Evolutionary conservation across 306 rosid genomes (phyloP).

Genomic region (Cicer bijugum): DNA sequence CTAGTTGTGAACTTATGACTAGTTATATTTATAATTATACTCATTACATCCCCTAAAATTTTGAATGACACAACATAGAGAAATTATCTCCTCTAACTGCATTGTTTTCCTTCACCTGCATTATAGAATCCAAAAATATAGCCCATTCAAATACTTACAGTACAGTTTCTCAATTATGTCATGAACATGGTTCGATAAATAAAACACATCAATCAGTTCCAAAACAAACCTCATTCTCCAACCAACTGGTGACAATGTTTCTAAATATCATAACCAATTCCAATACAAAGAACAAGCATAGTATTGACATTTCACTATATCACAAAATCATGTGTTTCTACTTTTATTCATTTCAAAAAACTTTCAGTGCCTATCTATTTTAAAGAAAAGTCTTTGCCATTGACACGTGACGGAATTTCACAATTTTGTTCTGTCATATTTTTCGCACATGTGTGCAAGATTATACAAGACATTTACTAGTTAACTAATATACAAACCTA

Average conservation of each 20-base stretch:
- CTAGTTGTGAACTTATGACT: conserved; percentile 12
- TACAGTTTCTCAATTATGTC: conserved; percentile 16
- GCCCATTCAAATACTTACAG: background rate
- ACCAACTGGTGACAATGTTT: background rate
- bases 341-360: conserved; percentile 16
- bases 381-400: background rate
- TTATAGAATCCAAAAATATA: background rate
- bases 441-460: background rate
- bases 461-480: background rate
- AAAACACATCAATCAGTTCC: background rate
- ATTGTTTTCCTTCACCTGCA: conserved; percentile 25
- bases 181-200: conserved; percentile 8
- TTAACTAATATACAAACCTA: conserved; percentile 1
- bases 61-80: conserved; percentile 3
- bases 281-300: conserved; percentile 10
- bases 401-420: background rate
- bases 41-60: background rate
- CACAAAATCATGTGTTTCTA: conserved; percentile 1
- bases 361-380: background rate
- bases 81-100: conserved; percentile 16
- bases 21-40: background rate
- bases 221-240: background rate
- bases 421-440: background rate
- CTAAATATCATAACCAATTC: conserved; percentile 15
- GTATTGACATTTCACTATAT: background rate